A percentile compares a stretch with the other conserved stretches of the same genome.
Conservation (phyloP, 805 yeast species). For the Ascoidea rubescens region DNA sequence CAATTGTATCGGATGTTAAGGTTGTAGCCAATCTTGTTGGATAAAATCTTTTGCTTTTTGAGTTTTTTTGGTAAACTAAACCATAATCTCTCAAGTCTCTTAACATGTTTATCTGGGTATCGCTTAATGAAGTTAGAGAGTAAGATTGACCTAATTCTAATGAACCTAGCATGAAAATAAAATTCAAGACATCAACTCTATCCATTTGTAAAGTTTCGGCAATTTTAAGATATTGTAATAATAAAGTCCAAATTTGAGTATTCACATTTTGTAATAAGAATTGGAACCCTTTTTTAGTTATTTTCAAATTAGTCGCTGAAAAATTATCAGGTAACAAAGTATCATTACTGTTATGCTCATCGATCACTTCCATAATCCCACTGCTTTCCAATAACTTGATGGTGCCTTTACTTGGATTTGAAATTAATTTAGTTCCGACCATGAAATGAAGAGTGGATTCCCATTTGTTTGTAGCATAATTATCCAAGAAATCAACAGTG, state of each 20-base stretch:
- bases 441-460: constrained; percentile 90
- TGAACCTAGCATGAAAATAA: constrained; percentile 87
- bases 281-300: constrained; percentile 90
- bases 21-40: constrained; percentile 89
- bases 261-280: constrained; percentile 84
- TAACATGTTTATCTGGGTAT: constrained; percentile 75
- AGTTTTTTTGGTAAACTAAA: constrained; percentile 55
- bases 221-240: constrained; percentile 76
- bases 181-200: constrained; percentile 89
- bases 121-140: constrained; percentile 51
- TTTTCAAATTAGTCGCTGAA: constrained; percentile 31
- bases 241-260: constrained; percentile 87
- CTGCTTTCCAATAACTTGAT: constrained; percentile 62
- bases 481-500: constrained; percentile 53
- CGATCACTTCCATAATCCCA: constrained; percentile 69
- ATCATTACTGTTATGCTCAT: constrained; percentile 6
- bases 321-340: constrained; percentile 7
- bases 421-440: constrained; percentile 80
- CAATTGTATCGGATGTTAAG: constrained; percentile 70
- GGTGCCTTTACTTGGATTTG: constrained; percentile 71
- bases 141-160: constrained; percentile 84
- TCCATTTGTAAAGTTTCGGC: constrained; percentile 82
- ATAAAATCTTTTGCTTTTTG: constrained; percentile 53
- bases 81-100: constrained; percentile 89
- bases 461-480: constrained; percentile 81